Conservation (phyloP, 768 basidiomycete genomes). For the Chiua virens region DNA sequence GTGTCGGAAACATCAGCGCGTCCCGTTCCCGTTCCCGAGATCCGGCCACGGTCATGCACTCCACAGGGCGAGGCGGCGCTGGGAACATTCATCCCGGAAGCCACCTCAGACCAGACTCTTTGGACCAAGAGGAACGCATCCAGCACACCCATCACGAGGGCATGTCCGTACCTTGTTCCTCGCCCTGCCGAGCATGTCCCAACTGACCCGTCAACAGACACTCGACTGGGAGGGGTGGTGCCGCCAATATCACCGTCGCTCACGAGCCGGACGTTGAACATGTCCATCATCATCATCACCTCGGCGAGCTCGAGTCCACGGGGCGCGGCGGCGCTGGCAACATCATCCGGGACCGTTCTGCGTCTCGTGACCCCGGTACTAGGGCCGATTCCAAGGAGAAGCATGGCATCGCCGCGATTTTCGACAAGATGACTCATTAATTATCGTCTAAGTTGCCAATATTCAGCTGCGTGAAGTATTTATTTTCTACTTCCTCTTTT, state of each 20-base stretch:
- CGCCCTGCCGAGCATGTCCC: background rate
- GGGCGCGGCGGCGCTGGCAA: constrained; percentile 69
- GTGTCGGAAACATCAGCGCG: constrained; percentile 58
- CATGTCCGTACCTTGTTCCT: constrained; percentile 37
- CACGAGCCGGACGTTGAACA: constrained; percentile 41
- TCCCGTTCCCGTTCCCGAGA: constrained; percentile 51
- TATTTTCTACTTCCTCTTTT: background rate
- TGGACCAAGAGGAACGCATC: constrained; percentile 38
- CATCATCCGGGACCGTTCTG: constrained; percentile 50
- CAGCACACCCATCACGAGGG: constrained; percentile 32
- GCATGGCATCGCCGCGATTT: constrained; percentile 30
- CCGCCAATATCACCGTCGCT: constrained; percentile 51
- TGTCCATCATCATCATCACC: constrained; percentile 19
- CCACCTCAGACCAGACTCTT: constrained; percentile 12
- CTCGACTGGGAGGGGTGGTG: constrained; percentile 70
- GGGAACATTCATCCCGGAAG: constrained; percentile 52
- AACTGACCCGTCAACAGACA: constrained; percentile 40
- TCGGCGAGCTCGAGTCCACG: constrained; percentile 37
- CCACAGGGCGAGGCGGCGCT: constrained; percentile 61
- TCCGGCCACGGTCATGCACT: constrained; percentile 37
- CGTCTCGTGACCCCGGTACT: constrained; percentile 25
- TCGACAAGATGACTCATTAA: constrained; percentile 31
- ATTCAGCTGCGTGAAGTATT: too few relatives aligned
- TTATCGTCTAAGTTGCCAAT: too few relatives aligned
- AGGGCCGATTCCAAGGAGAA: constrained; percentile 30